Base-by-base conservation (phyloP, 2,329 filamentous ascomycete species). In the Aureobasidium sp. region DNA sequence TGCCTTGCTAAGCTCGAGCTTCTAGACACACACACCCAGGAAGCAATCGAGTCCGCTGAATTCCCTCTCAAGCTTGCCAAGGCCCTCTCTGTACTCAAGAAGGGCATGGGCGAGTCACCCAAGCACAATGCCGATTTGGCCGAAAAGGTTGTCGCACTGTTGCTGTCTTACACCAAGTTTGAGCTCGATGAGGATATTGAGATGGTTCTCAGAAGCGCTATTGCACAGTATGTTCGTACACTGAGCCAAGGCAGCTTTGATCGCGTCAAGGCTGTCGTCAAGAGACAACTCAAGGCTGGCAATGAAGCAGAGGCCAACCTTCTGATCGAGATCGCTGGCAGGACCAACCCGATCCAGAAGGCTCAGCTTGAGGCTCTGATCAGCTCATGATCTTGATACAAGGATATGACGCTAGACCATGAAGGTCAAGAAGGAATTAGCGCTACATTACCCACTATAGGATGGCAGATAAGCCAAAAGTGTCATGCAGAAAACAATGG, bases 1-100 rank as follows among this genome's bases (percentile, higher is more conserved):
- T 93, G 89, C 75, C 82, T 86, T 69, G 84, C 93, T 67, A 86
- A 83, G 69, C 82, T 87, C 68, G 85, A 89, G 5, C 78, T 95
- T 2, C 77, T 89, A 55, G 87, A 86, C 24, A 74, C 92, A 17
- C 81, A 82, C 29, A 73, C 82, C 5, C 77, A 79, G 37, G 88
- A 88, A 2, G 79, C 87, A 8, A 84, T 61, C 47, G 29, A 53
- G 20, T 44, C 48, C 41, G 48, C 48, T 24, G 60, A 62, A 3
- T 96, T 96, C 74, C 89, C 92, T 7, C 78, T 81, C 46, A 87
- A 86, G 52, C 76, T 97, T 64, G 83, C 85, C 55, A 80, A 83
- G 63, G 82, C 86, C 8, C 78, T 97, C 59, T 78, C 80, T 1
- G 78, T 81, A 50, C 73, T 97, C 65, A 86, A 82, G 69, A 78